Evolutionary conservation across 345 rosid genomes (phyloP).

Genomic region (Hibiscus trionum): DNA sequence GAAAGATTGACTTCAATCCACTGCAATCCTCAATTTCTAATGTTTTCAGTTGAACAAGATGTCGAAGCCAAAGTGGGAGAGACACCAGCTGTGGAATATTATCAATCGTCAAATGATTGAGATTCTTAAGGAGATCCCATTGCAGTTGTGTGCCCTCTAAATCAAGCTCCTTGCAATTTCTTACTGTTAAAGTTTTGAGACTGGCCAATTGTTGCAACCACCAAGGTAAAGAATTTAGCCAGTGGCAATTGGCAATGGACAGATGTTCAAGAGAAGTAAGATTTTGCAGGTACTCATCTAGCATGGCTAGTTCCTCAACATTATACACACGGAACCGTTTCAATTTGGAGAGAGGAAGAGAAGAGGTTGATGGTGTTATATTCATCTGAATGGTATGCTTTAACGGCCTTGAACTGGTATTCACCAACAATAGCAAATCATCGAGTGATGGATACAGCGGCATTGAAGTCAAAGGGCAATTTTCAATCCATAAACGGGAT

Average conservation of each 20-base stretch:
- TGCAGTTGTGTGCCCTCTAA: background rate
- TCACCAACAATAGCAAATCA: background rate
- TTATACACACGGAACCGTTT: background rate
- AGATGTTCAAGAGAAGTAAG: background rate
- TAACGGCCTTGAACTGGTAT: background rate
- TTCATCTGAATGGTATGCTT: background rate
- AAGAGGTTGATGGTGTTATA: background rate
- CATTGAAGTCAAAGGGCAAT: background rate
- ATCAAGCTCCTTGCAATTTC: background rate
- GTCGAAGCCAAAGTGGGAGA: background rate
- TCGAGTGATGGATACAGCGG: background rate
- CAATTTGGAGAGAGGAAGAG: background rate
- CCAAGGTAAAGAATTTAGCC: background rate
- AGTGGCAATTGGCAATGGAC: background rate
- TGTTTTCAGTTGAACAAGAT: background rate
- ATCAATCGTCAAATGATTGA: background rate
- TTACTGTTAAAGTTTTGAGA: background rate
- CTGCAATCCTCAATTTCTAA: background rate
- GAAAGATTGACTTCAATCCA: background rate
- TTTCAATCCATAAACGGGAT: accelerated
- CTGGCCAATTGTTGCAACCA: background rate
- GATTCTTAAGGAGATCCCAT: background rate
- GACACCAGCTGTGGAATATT: background rate
- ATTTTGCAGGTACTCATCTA: background rate
- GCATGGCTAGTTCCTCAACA: background rate